Conservation (phyloP, 164 flowering plant species). For the Amborella trichopoda region DNA sequence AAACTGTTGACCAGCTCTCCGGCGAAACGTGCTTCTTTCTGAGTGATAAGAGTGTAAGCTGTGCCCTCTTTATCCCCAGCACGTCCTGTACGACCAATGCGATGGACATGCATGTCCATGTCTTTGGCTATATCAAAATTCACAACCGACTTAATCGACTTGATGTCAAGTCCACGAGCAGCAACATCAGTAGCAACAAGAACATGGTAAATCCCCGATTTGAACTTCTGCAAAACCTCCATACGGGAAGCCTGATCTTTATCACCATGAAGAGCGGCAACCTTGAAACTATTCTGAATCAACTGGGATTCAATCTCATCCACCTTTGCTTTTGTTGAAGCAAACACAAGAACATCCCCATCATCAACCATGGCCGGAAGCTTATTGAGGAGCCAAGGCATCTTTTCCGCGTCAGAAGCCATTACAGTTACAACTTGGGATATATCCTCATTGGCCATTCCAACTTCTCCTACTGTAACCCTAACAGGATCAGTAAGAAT, state of each 20-base stretch:
- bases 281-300: constrained; percentile 49
- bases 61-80: constrained; percentile 97
- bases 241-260: constrained; percentile 93
- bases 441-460: constrained; percentile 94
- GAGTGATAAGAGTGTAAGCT: constrained; percentile 86
- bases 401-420: constrained; percentile 73
- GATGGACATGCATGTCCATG: constrained; percentile 98
- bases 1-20: constrained; percentile 90
- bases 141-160: constrained; percentile 84
- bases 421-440: constrained; percentile 82
- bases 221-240: constrained; percentile 78
- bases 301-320: constrained; percentile 79
- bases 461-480: constrained; percentile 88
- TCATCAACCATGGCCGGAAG: constrained; percentile 83
- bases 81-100: constrained; percentile 99
- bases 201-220: constrained; percentile 73
- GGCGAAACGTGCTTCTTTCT: constrained; percentile 91
- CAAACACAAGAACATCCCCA: constrained; percentile 88
- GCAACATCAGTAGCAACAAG: constrained; percentile 97
- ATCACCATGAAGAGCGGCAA: constrained; percentile 95
- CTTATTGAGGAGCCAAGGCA: constrained; percentile 89
- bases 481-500: constrained; percentile 79
- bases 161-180: constrained; percentile 96
- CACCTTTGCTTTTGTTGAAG: constrained; percentile 77
- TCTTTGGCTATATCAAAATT: constrained; percentile 92